A percentile compares a stretch with the other conserved stretches of the same genome.
These are phyloP conservation scores for Kwoniella heveanensis DNA, from an alignment of 768 basidiomycete species.

Conservation along the genomic window DNA sequence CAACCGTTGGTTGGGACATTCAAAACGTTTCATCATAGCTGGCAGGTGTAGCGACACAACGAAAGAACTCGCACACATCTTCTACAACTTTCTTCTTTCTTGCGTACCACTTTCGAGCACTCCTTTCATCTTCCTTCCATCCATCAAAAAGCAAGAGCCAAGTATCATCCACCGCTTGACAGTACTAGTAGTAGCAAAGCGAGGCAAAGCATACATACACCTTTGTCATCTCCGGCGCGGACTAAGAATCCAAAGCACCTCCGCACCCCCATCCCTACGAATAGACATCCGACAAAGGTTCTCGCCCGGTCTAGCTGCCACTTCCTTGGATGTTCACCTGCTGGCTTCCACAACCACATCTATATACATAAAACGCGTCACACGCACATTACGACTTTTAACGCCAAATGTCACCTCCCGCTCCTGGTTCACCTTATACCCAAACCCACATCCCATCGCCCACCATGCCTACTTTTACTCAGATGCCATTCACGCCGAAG, in stretches of 20 bases:
- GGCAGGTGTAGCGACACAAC: no score
- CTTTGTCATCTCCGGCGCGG: not conserved
- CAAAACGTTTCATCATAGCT: constrained; percentile 1
- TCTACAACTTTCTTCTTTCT: not conserved
- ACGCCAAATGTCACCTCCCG: constrained; percentile 20
- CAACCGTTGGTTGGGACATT: not conserved
- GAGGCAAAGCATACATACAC: not conserved
- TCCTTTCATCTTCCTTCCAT: constrained; percentile 2
- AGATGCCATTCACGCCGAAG: constrained; percentile 15
- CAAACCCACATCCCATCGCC: constrained; percentile 20
- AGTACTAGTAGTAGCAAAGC: no score
- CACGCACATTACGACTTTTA: not conserved
- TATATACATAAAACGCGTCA: no score
- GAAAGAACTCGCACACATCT: not conserved
- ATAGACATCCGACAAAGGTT: no score
- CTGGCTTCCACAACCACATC: no score
- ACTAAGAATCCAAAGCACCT: no score
- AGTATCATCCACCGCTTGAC: not conserved
- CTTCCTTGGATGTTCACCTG: no score
- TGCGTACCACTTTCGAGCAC: not conserved
- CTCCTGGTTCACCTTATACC: constrained; percentile 26
- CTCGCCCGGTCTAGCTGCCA: no score
- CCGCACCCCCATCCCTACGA: no score
- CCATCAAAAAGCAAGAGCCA: not conserved
- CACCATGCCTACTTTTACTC: constrained; percentile 10